Evolutionary conservation across 2,329 filamentous ascomycete genomes (phyloP), one percentile per base, ranked within the genome.

Genomic region (Bisporella sp.): DNA sequence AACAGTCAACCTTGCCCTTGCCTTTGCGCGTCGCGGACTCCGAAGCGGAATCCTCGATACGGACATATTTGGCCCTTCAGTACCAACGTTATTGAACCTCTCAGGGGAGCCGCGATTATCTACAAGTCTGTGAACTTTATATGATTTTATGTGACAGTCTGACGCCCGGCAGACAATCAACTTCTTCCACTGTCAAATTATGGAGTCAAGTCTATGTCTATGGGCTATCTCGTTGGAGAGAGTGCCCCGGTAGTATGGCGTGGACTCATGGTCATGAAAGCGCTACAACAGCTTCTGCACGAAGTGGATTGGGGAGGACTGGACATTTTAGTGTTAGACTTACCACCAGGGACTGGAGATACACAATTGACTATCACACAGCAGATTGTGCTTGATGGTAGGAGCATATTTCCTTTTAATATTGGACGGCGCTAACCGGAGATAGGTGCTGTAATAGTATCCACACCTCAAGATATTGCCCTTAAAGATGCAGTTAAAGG

Each of bases 311-410:
- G 93, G 93, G 89, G 85, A 11, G 84, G 84, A 9, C 73, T 99
- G 3, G 93, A 99, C 65, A 72, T 97, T 2, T 75, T 99, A 1
- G 85, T 99, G 4, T 73, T 99, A 2, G 93, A 99, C 66, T 71
- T 99, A 45, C 93, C 93, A 0, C 93, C 93, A 0, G 93, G 93
- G 3, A 99, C 93, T 0, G 93, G 93, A 29, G 93, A 99, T 63
- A 92, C 92, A 1, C 93, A 99, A 65, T 75, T 99, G 57, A 96
- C 89, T n/a, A 93, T 99, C 54, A 92, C 89, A 12, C 93, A 99
- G 67, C 92, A 96, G 70, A 77, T 99, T 8, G 75, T 87, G n/a
- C 73, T 99, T 2, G 88, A 95, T 59, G 92, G 90, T 76, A 71
- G 72, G 59, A 11, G 30, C 28, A 21, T 21, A 21, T 2, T 21